These are phyloP conservation scores for Microdochium paspali DNA, from an alignment of 2,329 filamentous ascomycete genomes.

Conservation along the genomic window DNA sequence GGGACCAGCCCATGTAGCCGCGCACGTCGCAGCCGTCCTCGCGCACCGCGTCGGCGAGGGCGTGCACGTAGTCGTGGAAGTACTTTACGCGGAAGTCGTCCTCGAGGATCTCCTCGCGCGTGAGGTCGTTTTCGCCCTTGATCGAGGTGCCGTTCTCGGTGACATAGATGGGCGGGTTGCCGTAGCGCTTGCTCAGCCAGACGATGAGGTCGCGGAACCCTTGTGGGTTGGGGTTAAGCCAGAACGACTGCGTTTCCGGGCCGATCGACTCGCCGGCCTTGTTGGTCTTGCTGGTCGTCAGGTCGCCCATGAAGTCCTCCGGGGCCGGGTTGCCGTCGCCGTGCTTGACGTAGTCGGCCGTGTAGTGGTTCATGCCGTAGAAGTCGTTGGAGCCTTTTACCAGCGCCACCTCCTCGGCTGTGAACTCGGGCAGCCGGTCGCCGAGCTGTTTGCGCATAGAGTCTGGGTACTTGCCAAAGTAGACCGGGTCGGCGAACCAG, in stretches of 20 bases:
- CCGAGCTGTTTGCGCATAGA: conserved; percentile 79
- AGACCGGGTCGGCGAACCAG: conserved; percentile 85
- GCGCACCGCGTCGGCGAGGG: conserved; percentile 62
- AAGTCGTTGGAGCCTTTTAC: conserved; percentile 85
- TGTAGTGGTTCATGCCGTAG: conserved; percentile 94
- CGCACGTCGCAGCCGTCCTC: conserved; percentile 70
- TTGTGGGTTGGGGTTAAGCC: conserved; percentile 66
- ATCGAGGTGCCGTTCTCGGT: conserved; percentile 84
- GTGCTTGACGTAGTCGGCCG: conserved; percentile 77
- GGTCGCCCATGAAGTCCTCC: conserved; percentile 65
- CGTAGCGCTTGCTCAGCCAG: conserved; percentile 72
- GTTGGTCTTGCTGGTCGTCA: conserved; percentile 63
- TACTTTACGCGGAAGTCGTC: conserved; percentile 78
- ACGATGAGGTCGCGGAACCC: conserved; percentile 71
- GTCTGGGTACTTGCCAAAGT: conserved; percentile 74
- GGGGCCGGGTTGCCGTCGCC: conserved; percentile 48
- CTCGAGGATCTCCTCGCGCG: conserved; percentile 60
- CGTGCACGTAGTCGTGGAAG: conserved; percentile 67
- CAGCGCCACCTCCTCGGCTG: conserved; percentile 60
- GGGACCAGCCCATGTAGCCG: conserved; percentile 79
- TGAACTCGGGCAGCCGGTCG: conserved; percentile 65
- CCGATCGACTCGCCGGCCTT: conserved; percentile 68
- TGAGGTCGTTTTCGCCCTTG: conserved; percentile 72
- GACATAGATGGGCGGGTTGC: conserved; percentile 69
- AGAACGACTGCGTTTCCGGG: conserved; percentile 71